phyloP scores from a whole-genome alignment of 1,284 basidiomycete genomes.

The Microbotryomycetes sp. region DNA sequence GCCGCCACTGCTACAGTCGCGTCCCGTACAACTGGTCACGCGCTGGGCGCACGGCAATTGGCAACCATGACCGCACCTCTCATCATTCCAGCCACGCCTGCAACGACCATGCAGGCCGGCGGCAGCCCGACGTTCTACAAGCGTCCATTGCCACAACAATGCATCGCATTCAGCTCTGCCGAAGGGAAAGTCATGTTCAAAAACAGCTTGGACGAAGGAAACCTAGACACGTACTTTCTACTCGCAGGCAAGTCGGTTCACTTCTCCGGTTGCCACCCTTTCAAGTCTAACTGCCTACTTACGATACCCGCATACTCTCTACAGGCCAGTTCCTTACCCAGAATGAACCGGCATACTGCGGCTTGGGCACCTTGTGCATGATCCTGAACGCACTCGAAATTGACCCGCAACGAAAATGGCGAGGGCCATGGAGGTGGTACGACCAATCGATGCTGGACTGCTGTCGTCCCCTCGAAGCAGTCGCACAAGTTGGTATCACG shows the following conservation, averaged over 20 bases:
- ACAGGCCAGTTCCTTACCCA: slow-evolving; percentile 27
- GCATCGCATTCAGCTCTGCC: slow-evolving; percentile 27
- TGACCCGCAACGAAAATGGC: slow-evolving; percentile 33
- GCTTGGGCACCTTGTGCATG: slow-evolving; percentile 32
- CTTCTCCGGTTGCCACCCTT: not conserved
- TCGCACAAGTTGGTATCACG: slow-evolving; percentile 32
- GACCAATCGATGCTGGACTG: slow-evolving; percentile 35
- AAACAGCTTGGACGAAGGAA: slow-evolving; percentile 22
- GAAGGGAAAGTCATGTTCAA: slow-evolving; percentile 30
- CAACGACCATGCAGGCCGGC: not conserved
- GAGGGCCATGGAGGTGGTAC: slow-evolving; percentile 32
- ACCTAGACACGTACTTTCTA: slow-evolving; percentile 34
- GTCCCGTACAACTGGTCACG: too few relatives aligned
- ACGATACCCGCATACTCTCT: too few relatives aligned
- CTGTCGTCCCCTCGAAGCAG: slow-evolving; percentile 30
- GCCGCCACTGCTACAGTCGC: too few relatives aligned
- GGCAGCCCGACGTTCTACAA: slow-evolving; percentile 31
- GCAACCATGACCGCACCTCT: not conserved
- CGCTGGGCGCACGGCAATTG: too few relatives aligned
- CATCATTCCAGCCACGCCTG: not conserved
- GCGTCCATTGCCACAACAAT: slow-evolving; percentile 28
- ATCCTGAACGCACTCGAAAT: slow-evolving; percentile 35
- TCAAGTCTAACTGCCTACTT: not conserved
- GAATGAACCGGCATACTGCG: slow-evolving; percentile 34
- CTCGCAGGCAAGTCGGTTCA: slow-evolving; percentile 17